Conservation (phyloP, 2,329 filamentous ascomycete species). For the Colletotrichum sp. region DNA sequence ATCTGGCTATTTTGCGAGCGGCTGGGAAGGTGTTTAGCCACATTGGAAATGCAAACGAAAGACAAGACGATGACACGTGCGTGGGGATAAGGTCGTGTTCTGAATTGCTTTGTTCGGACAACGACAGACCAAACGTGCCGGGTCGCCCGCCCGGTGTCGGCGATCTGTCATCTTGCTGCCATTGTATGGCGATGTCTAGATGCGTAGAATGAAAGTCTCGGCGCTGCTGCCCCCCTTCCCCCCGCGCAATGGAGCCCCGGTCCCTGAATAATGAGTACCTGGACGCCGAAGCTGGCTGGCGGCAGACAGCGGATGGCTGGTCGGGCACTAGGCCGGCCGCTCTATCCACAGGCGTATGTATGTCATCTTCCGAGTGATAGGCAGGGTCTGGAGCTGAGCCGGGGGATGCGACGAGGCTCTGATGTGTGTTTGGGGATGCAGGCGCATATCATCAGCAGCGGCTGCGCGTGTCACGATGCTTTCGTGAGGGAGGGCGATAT, state of each 20-base stretch:
- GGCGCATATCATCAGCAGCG: neutral
- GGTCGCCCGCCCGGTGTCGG: conserved; percentile 14
- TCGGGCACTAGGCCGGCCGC: neutral
- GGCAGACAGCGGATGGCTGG: neutral
- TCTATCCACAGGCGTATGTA: conserved; percentile 8
- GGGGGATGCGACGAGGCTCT: neutral
- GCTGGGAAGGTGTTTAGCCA: neutral
- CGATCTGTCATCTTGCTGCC: conserved; percentile 28
- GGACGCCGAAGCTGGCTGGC: neutral
- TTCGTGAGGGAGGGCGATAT: neutral
- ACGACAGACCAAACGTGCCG: conserved; percentile 39
- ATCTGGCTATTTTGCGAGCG: neutral
- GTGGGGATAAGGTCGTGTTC: neutral
- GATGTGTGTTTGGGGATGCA: neutral
- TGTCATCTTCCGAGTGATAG: conserved; percentile 17
- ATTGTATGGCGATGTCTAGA: neutral
- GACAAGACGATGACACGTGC: neutral
- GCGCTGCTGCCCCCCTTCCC: neutral
- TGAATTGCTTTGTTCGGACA: conserved; percentile 39
- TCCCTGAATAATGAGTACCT: neutral
- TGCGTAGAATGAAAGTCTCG: neutral
- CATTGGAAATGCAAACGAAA: neutral
- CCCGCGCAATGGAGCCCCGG: neutral
- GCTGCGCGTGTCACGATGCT: neutral
- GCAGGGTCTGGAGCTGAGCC: neutral